These are phyloP conservation scores for Leptosphaerulina australis DNA, from an alignment of 2,329 filamentous ascomycete genomes.

Conservation along the genomic window DNA sequence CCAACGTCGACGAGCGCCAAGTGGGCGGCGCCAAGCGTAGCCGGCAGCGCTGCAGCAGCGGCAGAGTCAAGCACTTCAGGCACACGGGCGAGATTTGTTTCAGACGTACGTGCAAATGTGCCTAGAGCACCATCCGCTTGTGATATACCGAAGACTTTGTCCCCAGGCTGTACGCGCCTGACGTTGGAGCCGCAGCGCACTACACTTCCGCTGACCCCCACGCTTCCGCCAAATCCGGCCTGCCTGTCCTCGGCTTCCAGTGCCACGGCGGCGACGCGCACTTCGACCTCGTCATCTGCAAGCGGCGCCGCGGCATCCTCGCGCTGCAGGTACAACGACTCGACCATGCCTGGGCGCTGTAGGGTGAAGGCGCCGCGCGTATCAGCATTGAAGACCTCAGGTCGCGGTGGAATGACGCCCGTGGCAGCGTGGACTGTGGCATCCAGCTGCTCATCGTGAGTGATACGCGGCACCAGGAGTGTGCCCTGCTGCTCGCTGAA, in stretches of 20 bases:
- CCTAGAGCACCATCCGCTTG: not conserved
- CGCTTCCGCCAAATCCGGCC: too few species aligned
- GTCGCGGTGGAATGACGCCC: not conserved
- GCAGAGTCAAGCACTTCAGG: conserved; percentile 5
- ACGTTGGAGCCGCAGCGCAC: not conserved
- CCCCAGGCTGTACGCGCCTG: not conserved
- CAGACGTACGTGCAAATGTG: not conserved
- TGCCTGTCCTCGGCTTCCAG: not conserved
- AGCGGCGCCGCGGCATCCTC: not conserved
- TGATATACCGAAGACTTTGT: not conserved
- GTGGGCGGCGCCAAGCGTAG: conserved; percentile 14
- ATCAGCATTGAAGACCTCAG: not conserved
- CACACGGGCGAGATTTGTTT: not conserved
- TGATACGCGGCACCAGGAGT: not conserved
- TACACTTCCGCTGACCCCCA: not conserved
- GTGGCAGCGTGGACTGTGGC: not conserved
- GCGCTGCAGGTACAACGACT: not conserved
- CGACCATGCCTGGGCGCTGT: not conserved
- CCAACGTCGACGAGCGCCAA: conserved; percentile 31
- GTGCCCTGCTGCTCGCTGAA: not conserved
- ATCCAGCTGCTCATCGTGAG: not conserved
- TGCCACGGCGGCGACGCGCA: not conserved
- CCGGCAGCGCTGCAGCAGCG: conserved; percentile 13
- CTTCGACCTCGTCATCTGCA: not conserved
- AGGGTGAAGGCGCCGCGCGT: not conserved